Percentiles rank a stretch among this genome's conserved stretches.
phyloP scores from a whole-genome alignment of 169 alveolate genomes.

The Eimeria necatrix region DNA sequence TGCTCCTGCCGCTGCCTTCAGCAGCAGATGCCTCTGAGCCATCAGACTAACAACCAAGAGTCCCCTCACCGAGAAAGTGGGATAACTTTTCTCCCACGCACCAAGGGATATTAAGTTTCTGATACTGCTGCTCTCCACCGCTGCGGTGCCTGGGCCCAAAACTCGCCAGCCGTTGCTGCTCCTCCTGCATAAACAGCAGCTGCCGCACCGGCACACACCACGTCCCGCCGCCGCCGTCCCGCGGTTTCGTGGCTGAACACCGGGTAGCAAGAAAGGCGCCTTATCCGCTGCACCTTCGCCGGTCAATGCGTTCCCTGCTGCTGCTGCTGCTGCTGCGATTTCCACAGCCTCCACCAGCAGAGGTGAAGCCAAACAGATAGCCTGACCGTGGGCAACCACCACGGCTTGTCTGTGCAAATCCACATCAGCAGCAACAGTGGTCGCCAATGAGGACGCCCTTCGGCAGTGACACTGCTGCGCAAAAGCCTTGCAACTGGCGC shows the following conservation, averaged over 20 bases:
- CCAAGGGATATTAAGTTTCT: neutral
- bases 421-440: neutral
- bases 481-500: no score
- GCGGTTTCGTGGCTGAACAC: neutral
- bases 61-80: neutral
- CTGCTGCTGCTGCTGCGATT: neutral
- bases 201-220: neutral
- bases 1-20: conserved; percentile 10
- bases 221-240: neutral
- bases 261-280: neutral
- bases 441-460: neutral
- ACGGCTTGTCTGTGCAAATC: neutral
- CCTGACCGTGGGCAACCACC: neutral
- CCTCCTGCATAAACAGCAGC: neutral
- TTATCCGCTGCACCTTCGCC: neutral
- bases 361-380: neutral
- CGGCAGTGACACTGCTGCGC: neutral
- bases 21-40: neutral
- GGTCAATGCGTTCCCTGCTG: neutral
- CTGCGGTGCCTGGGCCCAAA: neutral
- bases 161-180: neutral
- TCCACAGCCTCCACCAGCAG: neutral
- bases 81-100: neutral
- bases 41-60: neutral
- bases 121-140: neutral